Percentiles rank a stretch among this genome's conserved stretches.
phyloP scores from a whole-genome alignment of 78 protist genomes.

The Cavenderia fasciculata region DNA sequence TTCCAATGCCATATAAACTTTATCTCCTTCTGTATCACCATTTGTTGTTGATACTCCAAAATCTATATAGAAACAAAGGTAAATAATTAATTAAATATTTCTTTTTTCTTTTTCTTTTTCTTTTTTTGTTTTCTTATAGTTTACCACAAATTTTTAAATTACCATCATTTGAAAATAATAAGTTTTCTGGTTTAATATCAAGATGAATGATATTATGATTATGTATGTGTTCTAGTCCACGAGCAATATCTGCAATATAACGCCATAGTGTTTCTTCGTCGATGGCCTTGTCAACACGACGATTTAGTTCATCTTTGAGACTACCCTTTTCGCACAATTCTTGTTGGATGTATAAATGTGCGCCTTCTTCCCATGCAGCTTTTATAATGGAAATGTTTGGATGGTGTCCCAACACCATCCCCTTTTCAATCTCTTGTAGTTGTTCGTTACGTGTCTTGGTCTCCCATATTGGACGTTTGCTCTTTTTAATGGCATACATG shows the following conservation, averaged over 20 bases:
- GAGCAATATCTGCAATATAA: constrained; percentile 9
- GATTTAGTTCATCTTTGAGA: constrained; percentile 19
- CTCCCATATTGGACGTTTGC: constrained; percentile 68
- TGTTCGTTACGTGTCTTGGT: constrained; percentile 35
- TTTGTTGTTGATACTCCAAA: constrained; percentile 76
- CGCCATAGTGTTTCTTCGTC: constrained; percentile 42
- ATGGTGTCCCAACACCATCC: constrained; percentile 43
- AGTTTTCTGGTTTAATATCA: constrained; percentile 91
- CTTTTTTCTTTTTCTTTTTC: no score
- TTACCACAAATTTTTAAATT: constrained; percentile 81
- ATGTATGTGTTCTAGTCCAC: constrained; percentile 84
- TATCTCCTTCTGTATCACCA: constrained; percentile 59
- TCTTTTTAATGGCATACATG: constrained; percentile 45
- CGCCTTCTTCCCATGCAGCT: constrained; percentile 79
- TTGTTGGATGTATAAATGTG: constrained; percentile 54
- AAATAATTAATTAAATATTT: no score
- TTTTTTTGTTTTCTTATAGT: no score
- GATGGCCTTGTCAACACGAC: neutral
- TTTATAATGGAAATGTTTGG: constrained; percentile 24
- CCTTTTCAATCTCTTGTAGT: constrained; percentile 63
- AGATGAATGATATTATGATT: constrained; percentile 81
- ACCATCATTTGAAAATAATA: constrained; percentile 63
- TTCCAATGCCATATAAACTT: constrained; percentile 69
- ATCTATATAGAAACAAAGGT: no score
- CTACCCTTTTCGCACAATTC: constrained; percentile 67